Evolutionary conservation across 768 basidiomycete genomes (phyloP).

Genomic region (Scleroderma citrinum): DNA sequence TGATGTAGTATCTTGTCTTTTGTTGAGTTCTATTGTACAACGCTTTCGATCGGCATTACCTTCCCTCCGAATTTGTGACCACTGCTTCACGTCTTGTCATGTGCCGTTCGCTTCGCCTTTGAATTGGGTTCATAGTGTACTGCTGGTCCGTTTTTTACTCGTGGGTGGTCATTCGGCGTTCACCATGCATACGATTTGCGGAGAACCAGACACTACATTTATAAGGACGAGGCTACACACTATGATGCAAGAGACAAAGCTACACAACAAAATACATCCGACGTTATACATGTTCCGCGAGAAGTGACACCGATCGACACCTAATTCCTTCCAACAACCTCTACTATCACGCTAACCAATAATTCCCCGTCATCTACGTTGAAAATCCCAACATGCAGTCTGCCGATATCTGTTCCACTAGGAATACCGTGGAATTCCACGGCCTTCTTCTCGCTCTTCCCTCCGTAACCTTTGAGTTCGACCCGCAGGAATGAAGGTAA

Average conservation of each 20-base stretch:
- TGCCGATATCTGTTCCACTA: slow-evolving; percentile 43
- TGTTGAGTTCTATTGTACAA: slow-evolving; percentile 21
- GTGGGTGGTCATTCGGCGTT: too few species aligned
- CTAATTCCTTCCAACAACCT: slow-evolving; percentile 40
- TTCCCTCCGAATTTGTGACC: slow-evolving; percentile 22
- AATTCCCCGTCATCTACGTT: slow-evolving; percentile 44
- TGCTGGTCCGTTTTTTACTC: too few species aligned
- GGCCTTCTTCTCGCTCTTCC: slow-evolving; percentile 38
- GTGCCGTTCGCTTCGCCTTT: background rate
- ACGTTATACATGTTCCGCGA: too few species aligned
- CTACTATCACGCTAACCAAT: slow-evolving; percentile 49
- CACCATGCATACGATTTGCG: too few species aligned
- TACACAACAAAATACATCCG: too few species aligned
- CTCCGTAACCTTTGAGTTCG: slow-evolving; percentile 35
- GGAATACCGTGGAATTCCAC: slow-evolving; percentile 57
- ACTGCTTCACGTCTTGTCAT: slow-evolving; percentile 15
- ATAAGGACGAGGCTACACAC: too few species aligned
- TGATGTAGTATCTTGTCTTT: slow-evolving; percentile 6
- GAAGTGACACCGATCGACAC: slow-evolving; percentile 10
- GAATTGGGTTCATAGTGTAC: too few species aligned
- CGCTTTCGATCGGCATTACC: slow-evolving; percentile 13
- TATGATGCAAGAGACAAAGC: too few species aligned
- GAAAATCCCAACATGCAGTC: slow-evolving; percentile 51
- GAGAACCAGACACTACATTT: too few species aligned
- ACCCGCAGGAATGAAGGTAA: slow-evolving; percentile 53